Conservation (phyloP, 371 early-diverging fungal species). For the Saksenaea vasiformis region DNA sequence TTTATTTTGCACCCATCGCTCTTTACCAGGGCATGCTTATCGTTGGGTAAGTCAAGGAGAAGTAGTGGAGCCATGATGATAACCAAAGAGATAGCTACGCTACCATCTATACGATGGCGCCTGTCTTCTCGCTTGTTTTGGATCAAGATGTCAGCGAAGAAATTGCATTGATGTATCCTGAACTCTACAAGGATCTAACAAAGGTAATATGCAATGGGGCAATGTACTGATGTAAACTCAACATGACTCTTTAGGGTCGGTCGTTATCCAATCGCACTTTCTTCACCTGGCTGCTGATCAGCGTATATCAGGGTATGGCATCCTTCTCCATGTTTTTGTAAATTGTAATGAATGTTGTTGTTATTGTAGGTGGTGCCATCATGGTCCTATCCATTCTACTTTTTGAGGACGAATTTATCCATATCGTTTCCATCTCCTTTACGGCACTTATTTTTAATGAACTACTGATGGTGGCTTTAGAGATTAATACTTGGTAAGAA, state of each 20-base stretch:
- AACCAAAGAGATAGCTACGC: constrained; percentile 83
- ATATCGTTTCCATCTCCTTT: constrained; percentile 97
- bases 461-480: constrained; percentile 96
- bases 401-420: constrained; percentile 95
- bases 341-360: background rate
- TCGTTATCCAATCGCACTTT: constrained; percentile 92
- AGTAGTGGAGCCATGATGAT: constrained; percentile 16
- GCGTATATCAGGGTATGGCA: constrained; percentile 90
- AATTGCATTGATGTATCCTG: constrained; percentile 93
- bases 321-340: background rate
- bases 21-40: constrained; percentile 86
- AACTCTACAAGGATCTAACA: constrained; percentile 96
- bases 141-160: constrained; percentile 93
- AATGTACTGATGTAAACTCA: background rate
- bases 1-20: constrained; percentile 98
- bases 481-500: constrained; percentile 84
- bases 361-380: constrained; percentile 77
- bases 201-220: constrained; percentile 54
- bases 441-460: constrained; percentile 98
- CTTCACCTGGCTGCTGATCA: constrained; percentile 93
- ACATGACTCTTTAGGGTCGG: constrained; percentile 64
- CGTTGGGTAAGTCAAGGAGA: constrained; percentile 41
- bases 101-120: constrained; percentile 97
- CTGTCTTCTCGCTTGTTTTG: constrained; percentile 95
- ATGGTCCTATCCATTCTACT: constrained; percentile 95